Base-by-base conservation (phyloP, 495 filamentous ascomycete species). In the Articulospora tetracladia region DNA sequence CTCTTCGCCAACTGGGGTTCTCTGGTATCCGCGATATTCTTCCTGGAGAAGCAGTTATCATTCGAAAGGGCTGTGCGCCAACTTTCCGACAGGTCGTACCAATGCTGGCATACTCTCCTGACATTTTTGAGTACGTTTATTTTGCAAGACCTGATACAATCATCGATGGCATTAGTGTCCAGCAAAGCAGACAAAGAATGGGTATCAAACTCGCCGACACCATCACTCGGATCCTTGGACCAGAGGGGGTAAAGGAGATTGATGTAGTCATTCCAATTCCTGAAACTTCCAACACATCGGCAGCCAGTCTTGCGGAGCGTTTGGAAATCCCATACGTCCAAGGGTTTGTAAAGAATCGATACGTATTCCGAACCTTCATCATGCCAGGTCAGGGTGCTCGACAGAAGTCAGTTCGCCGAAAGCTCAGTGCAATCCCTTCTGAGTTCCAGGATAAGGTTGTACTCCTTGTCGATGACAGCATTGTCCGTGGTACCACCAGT, bases 321-420 rank as follows among this genome's bases (percentile, higher is more conserved):
- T 76, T 97, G 27, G 81, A 86, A 61, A 93, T 89, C 61, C 89
- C 90, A 1, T 95, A 91, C 70, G 89, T 83, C 59, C 90, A 91
- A 65, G 90, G 83, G 12, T 93, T 97, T 63, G 87, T 96, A 59
- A 97, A 97, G 81, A 97, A 97, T 73, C 85, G 93, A 52, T 98
- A 97, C 72, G 90, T 98, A 51, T 95, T 93, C 80, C 86, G 93
- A 34, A 97, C 93, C 0, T 97, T 97, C 72, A 97, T 97, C 70
- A 92, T 96, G 87, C 92, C 92, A 10, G 87, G 86, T 30, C 93
- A 97, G 70, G 86, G 87, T 66, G 84, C 86, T 23, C 81, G 94
- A 4, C 86, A 96, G 66, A 94, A 88, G 67, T 86, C 86, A 56
- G 88, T 91, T 22, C 81, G 88, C 0, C 75, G 87, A 39, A 91